These are phyloP conservation scores for Myxozyma geophila DNA, from an alignment of 805 yeast genomes.

Conservation along the genomic window DNA sequence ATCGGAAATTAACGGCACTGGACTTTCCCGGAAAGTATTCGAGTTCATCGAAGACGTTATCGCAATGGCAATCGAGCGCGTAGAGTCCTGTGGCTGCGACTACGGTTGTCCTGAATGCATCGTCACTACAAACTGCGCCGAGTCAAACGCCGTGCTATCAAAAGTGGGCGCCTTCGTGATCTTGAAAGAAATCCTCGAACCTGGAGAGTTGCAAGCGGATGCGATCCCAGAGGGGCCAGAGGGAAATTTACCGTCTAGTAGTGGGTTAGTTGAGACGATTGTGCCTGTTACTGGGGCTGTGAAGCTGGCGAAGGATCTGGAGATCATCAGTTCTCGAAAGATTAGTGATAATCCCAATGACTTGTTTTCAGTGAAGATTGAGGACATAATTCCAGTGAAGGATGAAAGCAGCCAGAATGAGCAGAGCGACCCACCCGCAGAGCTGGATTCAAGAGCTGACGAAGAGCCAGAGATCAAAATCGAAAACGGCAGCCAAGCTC, in stretches of 20 bases:
- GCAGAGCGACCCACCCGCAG: background rate
- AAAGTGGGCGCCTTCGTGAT: conserved; percentile 83
- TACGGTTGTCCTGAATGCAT: conserved; percentile 84
- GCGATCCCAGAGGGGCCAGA: conserved; percentile 72
- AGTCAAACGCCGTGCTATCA: conserved; percentile 78
- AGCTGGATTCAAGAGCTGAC: background rate
- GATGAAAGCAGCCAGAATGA: background rate
- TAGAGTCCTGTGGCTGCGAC: conserved; percentile 64
- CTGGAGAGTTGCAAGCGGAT: conserved; percentile 46
- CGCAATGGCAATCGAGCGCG: conserved; percentile 59
- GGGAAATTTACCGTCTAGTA: conserved; percentile 63
- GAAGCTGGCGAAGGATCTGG: conserved; percentile 63
- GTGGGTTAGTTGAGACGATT: conserved; percentile 67
- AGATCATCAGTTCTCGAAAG: conserved; percentile 16
- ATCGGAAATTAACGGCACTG: conserved; percentile 45
- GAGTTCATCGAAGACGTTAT: conserved; percentile 74
- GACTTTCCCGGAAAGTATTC: conserved; percentile 77
- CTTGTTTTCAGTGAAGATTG: conserved; percentile 20
- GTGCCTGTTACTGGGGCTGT: conserved; percentile 59
- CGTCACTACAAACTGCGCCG: conserved; percentile 81
- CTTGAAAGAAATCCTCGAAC: conserved; percentile 53
- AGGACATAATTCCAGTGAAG: background rate
- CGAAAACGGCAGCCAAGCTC: background rate
- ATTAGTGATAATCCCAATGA: conserved; percentile 5
- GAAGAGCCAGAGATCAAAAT: background rate